Evolutionary conservation across 805 yeast species (phyloP), one percentile per base, ranked within the genome.

Genomic region (Starmerella tilneyi): DNA sequence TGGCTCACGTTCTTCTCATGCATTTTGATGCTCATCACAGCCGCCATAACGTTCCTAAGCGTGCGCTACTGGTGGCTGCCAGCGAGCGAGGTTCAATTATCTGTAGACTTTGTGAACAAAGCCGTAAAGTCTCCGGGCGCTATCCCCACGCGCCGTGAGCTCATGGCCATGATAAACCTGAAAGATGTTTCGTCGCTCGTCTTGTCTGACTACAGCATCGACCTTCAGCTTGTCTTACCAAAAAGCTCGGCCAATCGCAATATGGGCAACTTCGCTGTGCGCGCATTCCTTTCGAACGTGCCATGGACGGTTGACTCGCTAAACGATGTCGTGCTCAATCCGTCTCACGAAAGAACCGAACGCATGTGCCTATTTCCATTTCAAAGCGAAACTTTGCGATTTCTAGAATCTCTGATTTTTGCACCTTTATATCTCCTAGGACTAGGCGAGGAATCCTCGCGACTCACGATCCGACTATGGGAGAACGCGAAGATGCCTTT

Each of bases 101-200:
- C 47, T 1, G 22, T 51, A 5, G 54, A 51, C 16, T 49, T 51
- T 20, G 35, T 51, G 4, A 7, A 34, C 13, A 46, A 49, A 26
- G n/a, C n/a, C 8, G 47, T 51, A 13, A 38, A 21, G 30, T 3
- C 28, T 5, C 32, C 39, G 6, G 22, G 22, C 5, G 17, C 22
- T 4, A 2, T 12, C 8, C 19, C 12, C 4, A 9, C 30, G 5
- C 15, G 31, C 8, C 30, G 31, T 4, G 41, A 24, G 21, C 41
- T 24, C 15, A n/a, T 16, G 30, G 41, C 41, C 6, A 27, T 37
- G 15, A 16, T 37, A 4, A 37, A 27, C 16, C 41, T 37, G 5
- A 16, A 16, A 26, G 41, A 37, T 6, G 23, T 37, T 12, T 17
- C 13, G 11, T 27, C 30, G 9, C 41, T 37, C 16, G 30, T 27